Percentiles rank a stretch among this genome's conserved stretches.
phyloP scores from a whole-genome alignment of 352 stramenopile genomes.

The Phytophthora capsici region DNA sequence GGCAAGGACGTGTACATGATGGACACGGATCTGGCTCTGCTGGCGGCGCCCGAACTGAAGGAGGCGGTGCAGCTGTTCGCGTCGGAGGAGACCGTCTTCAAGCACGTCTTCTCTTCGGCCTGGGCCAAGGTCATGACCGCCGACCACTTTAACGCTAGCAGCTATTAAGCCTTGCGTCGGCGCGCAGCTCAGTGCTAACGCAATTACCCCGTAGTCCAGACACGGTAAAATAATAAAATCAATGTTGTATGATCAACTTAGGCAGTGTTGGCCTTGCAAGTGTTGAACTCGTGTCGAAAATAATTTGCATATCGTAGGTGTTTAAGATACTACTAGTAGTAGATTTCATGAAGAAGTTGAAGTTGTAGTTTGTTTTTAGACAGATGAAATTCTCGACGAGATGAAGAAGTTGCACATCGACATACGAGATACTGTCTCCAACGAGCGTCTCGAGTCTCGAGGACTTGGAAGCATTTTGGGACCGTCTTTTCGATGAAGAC shows the following conservation, averaged over 20 bases:
- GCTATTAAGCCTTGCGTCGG: conserved; percentile 20
- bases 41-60: conserved; percentile 31
- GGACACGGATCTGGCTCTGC: conserved; percentile 28
- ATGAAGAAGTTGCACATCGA: conserved; percentile 55
- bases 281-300: too few species aligned
- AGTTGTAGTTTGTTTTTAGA: too few species aligned
- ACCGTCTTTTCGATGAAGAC: conserved; percentile 44
- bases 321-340: too few species aligned
- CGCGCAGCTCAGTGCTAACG: conserved; percentile 2
- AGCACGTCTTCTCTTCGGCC: conserved; percentile 28
- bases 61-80: conserved; percentile 23
- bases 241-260: conserved; percentile 20
- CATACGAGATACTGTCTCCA: conserved; percentile 46
- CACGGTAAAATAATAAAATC: conserved; percentile 30
- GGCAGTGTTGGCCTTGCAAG: not conserved
- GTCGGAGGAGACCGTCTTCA: conserved; percentile 21
- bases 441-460: conserved; percentile 64
- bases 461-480: conserved; percentile 36
- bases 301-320: conserved; percentile 11
- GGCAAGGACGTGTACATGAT: conserved; percentile 37
- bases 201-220: conserved; percentile 5
- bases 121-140: conserved; percentile 36
- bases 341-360: too few species aligned
- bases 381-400: conserved; percentile 53
- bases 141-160: conserved; percentile 27